These are phyloP conservation scores for Penicillium sp. DNA, from an alignment of 2,329 filamentous ascomycete genomes.

Conservation along the genomic window DNA sequence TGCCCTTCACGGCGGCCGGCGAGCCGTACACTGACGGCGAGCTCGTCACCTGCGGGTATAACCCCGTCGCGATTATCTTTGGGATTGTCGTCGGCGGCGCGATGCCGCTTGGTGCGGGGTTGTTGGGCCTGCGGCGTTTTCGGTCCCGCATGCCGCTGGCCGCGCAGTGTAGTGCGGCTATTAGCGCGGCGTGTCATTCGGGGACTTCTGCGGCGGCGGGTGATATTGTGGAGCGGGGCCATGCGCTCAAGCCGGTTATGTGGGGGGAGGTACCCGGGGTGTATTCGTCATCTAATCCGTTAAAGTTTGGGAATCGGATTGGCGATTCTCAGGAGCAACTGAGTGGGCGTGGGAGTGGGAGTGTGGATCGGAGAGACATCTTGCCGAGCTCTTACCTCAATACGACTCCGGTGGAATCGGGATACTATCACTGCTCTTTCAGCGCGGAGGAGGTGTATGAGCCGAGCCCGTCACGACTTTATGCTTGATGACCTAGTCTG, in stretches of 20 bases:
- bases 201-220: not conserved
- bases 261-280: not conserved
- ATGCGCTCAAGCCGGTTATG: not conserved
- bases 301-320: not conserved
- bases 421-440: not conserved
- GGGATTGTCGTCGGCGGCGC: not conserved
- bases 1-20: not conserved
- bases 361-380: not conserved
- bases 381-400: not conserved
- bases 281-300: not conserved
- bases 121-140: conserved; percentile 20
- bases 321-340: not conserved
- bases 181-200: not conserved
- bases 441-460: not conserved
- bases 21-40: not conserved
- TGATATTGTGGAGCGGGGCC: not conserved
- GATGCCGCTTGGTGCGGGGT: not conserved
- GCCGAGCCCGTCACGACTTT: not conserved
- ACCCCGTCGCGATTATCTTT: not conserved
- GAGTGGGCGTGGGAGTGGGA: not conserved
- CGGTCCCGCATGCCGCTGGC: conserved; percentile 34
- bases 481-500: not conserved
- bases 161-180: conserved; percentile 11
- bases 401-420: not conserved
- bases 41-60: not conserved